Conservation (phyloP, 345 rosid species). For the Bruguiera parviflora region DNA sequence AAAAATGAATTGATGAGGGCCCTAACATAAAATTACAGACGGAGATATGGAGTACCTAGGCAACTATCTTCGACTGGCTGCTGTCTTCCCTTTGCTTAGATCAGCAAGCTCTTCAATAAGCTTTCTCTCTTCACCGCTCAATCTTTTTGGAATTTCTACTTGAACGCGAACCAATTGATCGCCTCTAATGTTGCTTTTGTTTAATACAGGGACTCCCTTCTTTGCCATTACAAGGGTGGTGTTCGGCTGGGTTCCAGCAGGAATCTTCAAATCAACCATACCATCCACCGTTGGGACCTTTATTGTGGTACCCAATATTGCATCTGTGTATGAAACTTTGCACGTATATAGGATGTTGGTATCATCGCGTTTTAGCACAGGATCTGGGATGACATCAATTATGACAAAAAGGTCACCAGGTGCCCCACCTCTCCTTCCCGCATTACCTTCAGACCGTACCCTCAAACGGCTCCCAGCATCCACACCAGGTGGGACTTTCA, state of each 20-base stretch:
- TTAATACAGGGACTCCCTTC: conserved; percentile 86
- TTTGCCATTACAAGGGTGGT: conserved; percentile 92
- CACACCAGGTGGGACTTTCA: conserved; percentile 94
- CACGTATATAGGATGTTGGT: conserved; percentile 80
- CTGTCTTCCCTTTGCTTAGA: conserved; percentile 81
- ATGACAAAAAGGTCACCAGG: conserved; percentile 85
- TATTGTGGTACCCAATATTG: conserved; percentile 79
- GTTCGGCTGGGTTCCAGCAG: conserved; percentile 90
- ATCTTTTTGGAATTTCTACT: conserved; percentile 90
- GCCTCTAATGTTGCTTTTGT: conserved; percentile 86
- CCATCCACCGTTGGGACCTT: conserved; percentile 96
- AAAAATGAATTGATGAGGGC: background rate
- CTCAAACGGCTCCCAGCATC: conserved; percentile 93
- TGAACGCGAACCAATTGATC: conserved; percentile 97
- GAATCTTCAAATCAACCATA: conserved; percentile 87
- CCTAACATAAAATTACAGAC: background rate
- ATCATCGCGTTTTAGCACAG: conserved; percentile 79
- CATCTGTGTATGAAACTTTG: conserved; percentile 86
- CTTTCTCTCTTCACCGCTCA: conserved; percentile 82
- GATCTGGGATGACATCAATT: conserved; percentile 80
- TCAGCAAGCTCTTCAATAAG: conserved; percentile 87
- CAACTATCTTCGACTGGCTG: conserved; percentile 39
- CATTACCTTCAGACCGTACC: conserved; percentile 91
- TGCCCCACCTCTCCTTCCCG: conserved; percentile 90
- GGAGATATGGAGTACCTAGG: background rate